A percentile compares a stretch with the other conserved stretches of the same genome.
Evolutionary conservation across 75 land plant species (phyloP).

Genomic region (Cupressus sempervirens): DNA sequence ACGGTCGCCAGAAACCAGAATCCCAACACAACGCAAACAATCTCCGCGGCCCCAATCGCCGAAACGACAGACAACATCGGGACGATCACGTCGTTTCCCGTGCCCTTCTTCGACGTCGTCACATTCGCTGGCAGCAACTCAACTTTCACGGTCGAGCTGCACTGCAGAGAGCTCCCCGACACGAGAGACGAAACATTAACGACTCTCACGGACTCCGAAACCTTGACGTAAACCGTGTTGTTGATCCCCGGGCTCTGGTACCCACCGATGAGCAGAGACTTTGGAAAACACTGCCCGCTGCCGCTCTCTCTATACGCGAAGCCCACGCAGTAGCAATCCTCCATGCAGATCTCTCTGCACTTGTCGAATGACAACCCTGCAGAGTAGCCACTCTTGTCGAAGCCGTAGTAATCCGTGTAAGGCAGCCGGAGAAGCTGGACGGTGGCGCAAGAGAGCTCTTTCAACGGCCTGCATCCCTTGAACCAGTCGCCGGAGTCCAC

Average conservation of each 20-base stretch:
- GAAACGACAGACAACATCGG: slow-evolving; percentile 19
- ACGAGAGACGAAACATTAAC: neutral
- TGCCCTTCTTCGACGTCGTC: neutral
- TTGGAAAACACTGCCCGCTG: slow-evolving; percentile 26
- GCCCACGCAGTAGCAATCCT: slow-evolving; percentile 24
- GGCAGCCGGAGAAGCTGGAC: neutral
- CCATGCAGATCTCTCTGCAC: slow-evolving; percentile 27
- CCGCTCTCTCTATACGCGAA: slow-evolving; percentile 23
- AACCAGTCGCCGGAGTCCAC: neutral
- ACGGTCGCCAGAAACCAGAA: slow-evolving; percentile 13
- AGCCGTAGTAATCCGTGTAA: slow-evolving; percentile 4
- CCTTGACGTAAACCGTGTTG: slow-evolving; percentile 21
- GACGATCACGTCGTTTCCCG: neutral
- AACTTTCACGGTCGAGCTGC: too few species aligned
- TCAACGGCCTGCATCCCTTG: neutral
- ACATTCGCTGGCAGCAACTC: neutral
- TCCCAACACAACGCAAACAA: too few species aligned
- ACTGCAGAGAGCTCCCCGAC: neutral
- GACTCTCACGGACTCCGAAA: neutral
- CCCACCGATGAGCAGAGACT: slow-evolving; percentile 32
- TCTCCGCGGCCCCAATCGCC: slow-evolving; percentile 18
- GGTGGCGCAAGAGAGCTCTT: neutral
- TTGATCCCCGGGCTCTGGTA: slow-evolving; percentile 15
- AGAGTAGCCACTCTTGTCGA: neutral
- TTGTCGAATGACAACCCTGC: slow-evolving; percentile 5